A percentile compares a stretch with the other conserved stretches of the same genome.
Conservation (phyloP, 2,329 filamentous ascomycete species). For the Aspergillus transmontanensis region DNA sequence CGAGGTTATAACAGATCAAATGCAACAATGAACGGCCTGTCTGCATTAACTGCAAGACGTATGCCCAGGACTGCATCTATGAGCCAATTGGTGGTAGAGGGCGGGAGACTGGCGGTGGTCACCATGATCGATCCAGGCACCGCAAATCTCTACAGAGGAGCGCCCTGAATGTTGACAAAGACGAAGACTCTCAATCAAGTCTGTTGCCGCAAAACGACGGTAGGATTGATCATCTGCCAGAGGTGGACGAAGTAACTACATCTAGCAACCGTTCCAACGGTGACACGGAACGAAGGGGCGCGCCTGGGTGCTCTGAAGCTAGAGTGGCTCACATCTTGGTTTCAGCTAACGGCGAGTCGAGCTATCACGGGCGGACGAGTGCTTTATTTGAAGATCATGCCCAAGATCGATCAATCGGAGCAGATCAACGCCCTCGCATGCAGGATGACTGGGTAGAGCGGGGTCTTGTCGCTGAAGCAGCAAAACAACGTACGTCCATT, state of each 20-base stretch:
- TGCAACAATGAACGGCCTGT: constrained; percentile 50
- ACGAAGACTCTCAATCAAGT: too few species aligned
- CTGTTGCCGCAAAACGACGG: too few species aligned
- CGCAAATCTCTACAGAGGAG: neutral
- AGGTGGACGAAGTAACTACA: too few species aligned
- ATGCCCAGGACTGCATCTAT: constrained; percentile 49
- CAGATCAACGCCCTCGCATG: neutral
- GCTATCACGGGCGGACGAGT: constrained; percentile 4
- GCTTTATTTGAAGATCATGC: neutral
- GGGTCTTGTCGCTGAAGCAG: constrained; percentile 52
- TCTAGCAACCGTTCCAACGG: too few species aligned
- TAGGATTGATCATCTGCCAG: too few species aligned
- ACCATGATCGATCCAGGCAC: constrained; percentile 29
- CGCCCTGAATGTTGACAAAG: too few species aligned
- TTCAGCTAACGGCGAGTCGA: constrained; percentile 29
- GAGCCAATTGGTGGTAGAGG: constrained; percentile 4
- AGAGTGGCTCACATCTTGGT: constrained; percentile 22
- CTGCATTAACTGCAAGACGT: constrained; percentile 51
- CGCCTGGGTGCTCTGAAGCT: constrained; percentile 2
- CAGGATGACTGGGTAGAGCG: constrained; percentile 38
- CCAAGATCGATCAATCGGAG: constrained; percentile 4
- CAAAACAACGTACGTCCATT: constrained; percentile 47
- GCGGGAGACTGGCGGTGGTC: constrained; percentile 26
- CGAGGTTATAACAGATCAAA: constrained; percentile 45
- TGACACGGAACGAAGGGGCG: neutral